Conservation (phyloP, 352 stramenopile genomes). For the Pythium graminicola region DNA sequence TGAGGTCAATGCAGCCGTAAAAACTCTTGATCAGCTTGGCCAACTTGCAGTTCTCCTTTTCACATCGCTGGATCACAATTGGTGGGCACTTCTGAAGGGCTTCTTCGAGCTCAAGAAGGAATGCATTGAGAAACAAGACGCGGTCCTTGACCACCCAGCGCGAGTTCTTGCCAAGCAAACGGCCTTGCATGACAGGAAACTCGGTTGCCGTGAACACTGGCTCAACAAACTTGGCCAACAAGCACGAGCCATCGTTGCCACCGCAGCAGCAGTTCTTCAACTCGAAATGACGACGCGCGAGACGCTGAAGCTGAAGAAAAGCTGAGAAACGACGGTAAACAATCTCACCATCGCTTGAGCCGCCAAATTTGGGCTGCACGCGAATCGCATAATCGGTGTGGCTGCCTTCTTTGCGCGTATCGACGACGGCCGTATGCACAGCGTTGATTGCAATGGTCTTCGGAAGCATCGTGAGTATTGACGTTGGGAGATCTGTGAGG, state of each 20-base stretch:
- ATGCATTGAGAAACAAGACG: constrained; percentile 78
- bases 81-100: constrained; percentile 71
- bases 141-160: constrained; percentile 59
- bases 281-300: constrained; percentile 62
- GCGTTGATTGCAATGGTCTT: constrained; percentile 36
- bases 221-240: constrained; percentile 63
- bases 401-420: constrained; percentile 62
- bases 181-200: constrained; percentile 52
- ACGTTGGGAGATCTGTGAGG: background rate
- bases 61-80: constrained; percentile 62
- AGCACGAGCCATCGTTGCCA: constrained; percentile 54
- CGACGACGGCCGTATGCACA: constrained; percentile 57
- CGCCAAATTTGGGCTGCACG: constrained; percentile 51
- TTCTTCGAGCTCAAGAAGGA: constrained; percentile 67
- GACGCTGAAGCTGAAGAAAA: constrained; percentile 78
- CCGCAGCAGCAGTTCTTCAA: constrained; percentile 58
- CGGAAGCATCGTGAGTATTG: constrained; percentile 14
- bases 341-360: constrained; percentile 39
- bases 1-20: constrained; percentile 35
- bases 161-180: constrained; percentile 14
- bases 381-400: constrained; percentile 86
- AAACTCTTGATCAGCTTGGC: constrained; percentile 85
- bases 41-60: constrained; percentile 78
- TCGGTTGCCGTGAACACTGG: constrained; percentile 65
- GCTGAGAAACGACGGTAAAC: constrained; percentile 82